Base-by-base conservation (phyloP, 2,329 filamentous ascomycete genomes). In the Paraphaeosphaeria minitans region DNA sequence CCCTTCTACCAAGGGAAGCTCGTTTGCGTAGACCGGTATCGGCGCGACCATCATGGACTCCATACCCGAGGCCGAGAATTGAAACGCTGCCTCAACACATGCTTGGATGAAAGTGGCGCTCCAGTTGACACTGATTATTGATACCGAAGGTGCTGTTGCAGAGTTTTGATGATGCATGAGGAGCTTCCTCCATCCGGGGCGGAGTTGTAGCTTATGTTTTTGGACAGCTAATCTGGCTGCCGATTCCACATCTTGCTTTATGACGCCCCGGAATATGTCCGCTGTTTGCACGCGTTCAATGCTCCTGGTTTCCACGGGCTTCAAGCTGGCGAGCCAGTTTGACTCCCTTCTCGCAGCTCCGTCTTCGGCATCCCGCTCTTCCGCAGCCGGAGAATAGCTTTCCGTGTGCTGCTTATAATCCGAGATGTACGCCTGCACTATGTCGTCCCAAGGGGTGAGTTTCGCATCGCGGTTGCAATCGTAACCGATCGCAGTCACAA, bases 111-210 rank as follows among this genome's bases (percentile, higher is more conserved):
- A 81, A 1, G 65, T 66, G 19, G 68, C 69, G 58, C 79, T 81
- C 81, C 81, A 83, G 56, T 82, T 83, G 2, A 82, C 80, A 53
- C 79, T 82, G 6, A 82, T 49, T 19, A 83, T 75, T 27, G 66
- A 64, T 37, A 79, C 29, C 1, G 16, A 42, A 27, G 68, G 60
- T 22, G 37, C 14, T 35, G 50, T 50, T 7, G 50, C 12, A 19
- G 45, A 19, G 31, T 58, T 42, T n/a, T n/a, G 37, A 13, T 39
- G 37, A 9, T 22, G 3, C 2, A n/a, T 9, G 7, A 12, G n/a
- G 7, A 27, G 13, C 21, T 10, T 39, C 9, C 19, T 16, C 19
- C 19, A 35, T 9, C 22, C 48, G 6, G 48, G 10, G 3, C 27
- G 27, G 10, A 22, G 13, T 12, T 33, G 27, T 4, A 22, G 22